These are phyloP conservation scores for Pythium volutum DNA, from an alignment of 352 stramenopile genomes.

Conservation along the genomic window DNA sequence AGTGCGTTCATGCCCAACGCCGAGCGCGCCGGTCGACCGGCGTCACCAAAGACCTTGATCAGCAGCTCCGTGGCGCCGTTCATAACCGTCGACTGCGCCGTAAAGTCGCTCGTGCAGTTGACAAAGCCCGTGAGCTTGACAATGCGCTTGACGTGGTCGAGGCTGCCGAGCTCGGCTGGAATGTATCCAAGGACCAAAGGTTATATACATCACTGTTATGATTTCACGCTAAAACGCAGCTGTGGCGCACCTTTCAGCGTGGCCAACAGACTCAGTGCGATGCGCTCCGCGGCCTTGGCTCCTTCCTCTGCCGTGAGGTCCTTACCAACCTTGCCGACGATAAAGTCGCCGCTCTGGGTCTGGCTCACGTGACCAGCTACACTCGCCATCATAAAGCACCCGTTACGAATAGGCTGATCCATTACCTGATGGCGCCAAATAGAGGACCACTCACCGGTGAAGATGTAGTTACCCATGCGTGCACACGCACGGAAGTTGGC, in stretches of 20 bases:
- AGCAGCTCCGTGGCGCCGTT: constrained; percentile 91
- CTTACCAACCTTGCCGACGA: constrained; percentile 78
- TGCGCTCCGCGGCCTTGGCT: constrained; percentile 75
- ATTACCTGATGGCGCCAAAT: not conserved
- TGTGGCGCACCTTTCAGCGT: constrained; percentile 74
- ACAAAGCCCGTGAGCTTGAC: constrained; percentile 95
- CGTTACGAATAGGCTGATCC: not conserved
- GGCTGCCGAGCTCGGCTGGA: constrained; percentile 43
- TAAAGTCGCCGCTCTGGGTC: constrained; percentile 46
- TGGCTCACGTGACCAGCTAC: constrained; percentile 67
- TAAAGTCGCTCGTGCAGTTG: constrained; percentile 87
- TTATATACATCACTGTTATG: too few species aligned
- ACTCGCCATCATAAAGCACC: not conserved
- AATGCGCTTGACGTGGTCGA: constrained; percentile 88
- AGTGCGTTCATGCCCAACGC: constrained; percentile 93
- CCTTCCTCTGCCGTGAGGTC: constrained; percentile 82
- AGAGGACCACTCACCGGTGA: constrained; percentile 37
- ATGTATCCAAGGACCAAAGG: constrained; percentile 35
- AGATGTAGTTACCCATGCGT: constrained; percentile 69
- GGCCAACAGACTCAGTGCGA: constrained; percentile 82
- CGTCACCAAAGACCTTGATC: constrained; percentile 73
- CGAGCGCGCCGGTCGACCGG: constrained; percentile 78
- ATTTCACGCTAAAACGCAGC: not conserved
- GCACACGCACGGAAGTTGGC: constrained; percentile 68
- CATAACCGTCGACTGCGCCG: constrained; percentile 85